Evolutionary conservation across 495 filamentous ascomycete species (phyloP), one percentile per base, ranked within the genome.

Genomic region (Apodospora peruviana): DNA sequence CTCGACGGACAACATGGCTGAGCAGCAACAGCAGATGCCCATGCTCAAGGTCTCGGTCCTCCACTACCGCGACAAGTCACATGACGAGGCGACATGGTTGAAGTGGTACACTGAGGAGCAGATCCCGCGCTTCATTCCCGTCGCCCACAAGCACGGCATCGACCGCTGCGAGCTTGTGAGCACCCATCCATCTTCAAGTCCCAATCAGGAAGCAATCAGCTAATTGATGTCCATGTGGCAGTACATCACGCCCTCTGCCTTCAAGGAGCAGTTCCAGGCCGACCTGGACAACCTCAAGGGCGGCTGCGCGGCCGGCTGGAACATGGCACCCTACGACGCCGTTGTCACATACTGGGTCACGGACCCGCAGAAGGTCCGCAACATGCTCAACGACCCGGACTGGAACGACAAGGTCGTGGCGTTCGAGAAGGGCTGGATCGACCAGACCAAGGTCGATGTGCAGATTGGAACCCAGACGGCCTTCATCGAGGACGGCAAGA

Each of bases 401-500:
- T 38, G 36, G 36, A 38, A 38, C 36, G 36, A 38, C 36, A 38
- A 38, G 36, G 36, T 38, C 16, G 16, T 38, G 16, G 36, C 16
- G 36, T 38, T 38, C 16, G 36, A 38, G 36, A 38, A 38, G 16
- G 36, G 36, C 16, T 38, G 36, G 36, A 38, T 38, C 9, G 16
- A 38, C 16, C 36, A 38, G 36, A 38, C 36, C 36, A 38, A 38
- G 36, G 36, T 38, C 36, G 36, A 38, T 9, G 36, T 38, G 36
- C 36, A 38, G 16, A 17, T 38, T 9, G 36, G 36, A 5, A 38
- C 36, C 36, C 36, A 38, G 36, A 38, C 36, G 36, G 16, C 10
- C 16, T 38, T 38, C 36, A 38, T 38, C 16, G 36, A 38, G 36
- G 10, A 38, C 5, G 36, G 36, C 36, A 38, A 38, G 36, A 38